Evolutionary conservation across 1,284 basidiomycete species (phyloP), one percentile per base, ranked within the genome.

Genomic region (Laetiporus sulphureus): DNA sequence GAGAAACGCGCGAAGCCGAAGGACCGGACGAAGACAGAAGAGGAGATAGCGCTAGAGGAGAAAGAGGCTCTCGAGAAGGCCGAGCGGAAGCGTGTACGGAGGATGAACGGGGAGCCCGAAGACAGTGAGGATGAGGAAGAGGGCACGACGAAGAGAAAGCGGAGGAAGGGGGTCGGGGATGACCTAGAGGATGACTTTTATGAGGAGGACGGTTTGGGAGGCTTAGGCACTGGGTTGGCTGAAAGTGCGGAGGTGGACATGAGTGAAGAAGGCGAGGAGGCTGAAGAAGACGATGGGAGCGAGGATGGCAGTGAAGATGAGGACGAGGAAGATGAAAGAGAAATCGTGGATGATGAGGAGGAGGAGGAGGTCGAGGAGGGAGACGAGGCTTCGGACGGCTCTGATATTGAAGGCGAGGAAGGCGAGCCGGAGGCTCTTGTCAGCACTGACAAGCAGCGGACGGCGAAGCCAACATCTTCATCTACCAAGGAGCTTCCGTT

Each of bases 1-100:
- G 96, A 99, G 45, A 81, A 88, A 51, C 79, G 96, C 3, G 90
- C 95, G 6, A 90, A 94, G 56, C 91, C 96, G 1, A 96, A 93
- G 58, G 91, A 99, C 60, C 72, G 96, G 42, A 91, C 92, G 31
- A 98, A 97, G 69, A 96, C 94, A 0, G 95, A 96, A 55, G 93
- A 95, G 53, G 96, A 99, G 61, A 56, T 91, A 11, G 94, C 92
- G 1, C 54, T 86, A 42, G 93, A 96, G 51, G 90, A 91, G 58
- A 94, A 91, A 53, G 86, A 92, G 55, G 72, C 78, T 2, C 67
- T 99, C 37, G 86, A 94, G 65, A 84, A 81, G 58, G 89, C 90
- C 0, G 96, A 99, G 65, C 74, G 76, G 48, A 78, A 73, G 52
- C 74, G 96, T 13, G 62, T 84, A 40, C 73, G 82, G 51, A 79